These are phyloP conservation scores for Teratosphaeria zuluensis DNA, from an alignment of 2,329 filamentous ascomycete species.

Conservation along the genomic window DNA sequence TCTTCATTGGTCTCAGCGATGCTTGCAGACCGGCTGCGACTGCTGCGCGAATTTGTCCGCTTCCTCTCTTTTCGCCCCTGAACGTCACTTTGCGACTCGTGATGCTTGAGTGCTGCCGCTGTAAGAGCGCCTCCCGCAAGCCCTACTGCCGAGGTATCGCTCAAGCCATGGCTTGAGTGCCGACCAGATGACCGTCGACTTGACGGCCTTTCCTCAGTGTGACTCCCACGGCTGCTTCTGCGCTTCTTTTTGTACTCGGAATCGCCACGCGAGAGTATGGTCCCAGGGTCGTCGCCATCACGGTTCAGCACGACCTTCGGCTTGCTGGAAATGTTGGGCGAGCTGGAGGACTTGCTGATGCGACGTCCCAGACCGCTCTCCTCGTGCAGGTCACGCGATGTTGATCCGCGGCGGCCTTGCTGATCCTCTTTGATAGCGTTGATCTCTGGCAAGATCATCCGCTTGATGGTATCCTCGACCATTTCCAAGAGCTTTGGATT, in stretches of 20 bases:
- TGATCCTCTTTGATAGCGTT: slow-evolving; percentile 86
- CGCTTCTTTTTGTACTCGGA: slow-evolving; percentile 39
- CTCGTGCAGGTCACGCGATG: slow-evolving; percentile 34
- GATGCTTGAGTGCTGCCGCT: slow-evolving; percentile 52
- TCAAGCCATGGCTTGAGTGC: slow-evolving; percentile 21
- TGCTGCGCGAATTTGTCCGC: slow-evolving; percentile 39
- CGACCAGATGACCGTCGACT: slow-evolving; percentile 19
- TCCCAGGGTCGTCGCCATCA: slow-evolving; percentile 49
- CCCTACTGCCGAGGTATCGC: slow-evolving; percentile 47
- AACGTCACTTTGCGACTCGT: slow-evolving; percentile 53
- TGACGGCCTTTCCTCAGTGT: slow-evolving; percentile 17
- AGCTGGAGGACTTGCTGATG: slow-evolving; percentile 52
- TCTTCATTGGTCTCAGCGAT: slow-evolving; percentile 46
- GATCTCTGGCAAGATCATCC: slow-evolving; percentile 82
- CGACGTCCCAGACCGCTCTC: slow-evolving; percentile 38
- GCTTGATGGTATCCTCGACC: slow-evolving; percentile 84
- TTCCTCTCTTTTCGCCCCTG: slow-evolving; percentile 33
- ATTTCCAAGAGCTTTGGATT: slow-evolving; percentile 85
- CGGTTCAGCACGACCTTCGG: slow-evolving; percentile 53
- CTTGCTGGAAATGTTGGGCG: slow-evolving; percentile 48
- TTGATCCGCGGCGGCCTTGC: slow-evolving; percentile 53
- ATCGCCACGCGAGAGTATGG: slow-evolving; percentile 46
- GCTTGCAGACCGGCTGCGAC: slow-evolving; percentile 42
- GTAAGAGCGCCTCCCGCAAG: slow-evolving; percentile 50
- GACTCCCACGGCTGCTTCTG: slow-evolving; percentile 41